Evolutionary conservation across 2,329 filamentous ascomycete species (phyloP).

Genomic region (Ophidiomyces ophidiicola): DNA sequence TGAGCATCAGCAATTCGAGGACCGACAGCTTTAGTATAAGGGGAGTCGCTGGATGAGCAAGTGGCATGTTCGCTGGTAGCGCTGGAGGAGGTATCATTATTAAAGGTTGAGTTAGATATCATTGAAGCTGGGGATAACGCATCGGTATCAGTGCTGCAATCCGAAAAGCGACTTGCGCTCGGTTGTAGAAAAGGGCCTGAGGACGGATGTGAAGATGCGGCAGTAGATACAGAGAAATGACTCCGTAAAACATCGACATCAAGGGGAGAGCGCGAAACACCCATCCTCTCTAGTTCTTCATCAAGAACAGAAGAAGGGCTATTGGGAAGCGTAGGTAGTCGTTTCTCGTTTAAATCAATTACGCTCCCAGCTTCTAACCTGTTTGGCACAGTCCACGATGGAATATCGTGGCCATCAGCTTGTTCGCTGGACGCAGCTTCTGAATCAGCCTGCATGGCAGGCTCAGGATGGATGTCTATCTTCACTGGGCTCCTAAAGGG

Average conservation of each 20-base stretch:
- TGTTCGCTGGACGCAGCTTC: background rate
- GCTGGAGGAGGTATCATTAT: slow-evolving; percentile 14
- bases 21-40: background rate
- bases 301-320: slow-evolving; percentile 37
- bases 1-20: slow-evolving; percentile 2
- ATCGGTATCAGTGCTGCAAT: slow-evolving; percentile 32
- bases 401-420: background rate
- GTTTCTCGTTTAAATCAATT: slow-evolving; percentile 26
- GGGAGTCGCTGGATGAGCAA: background rate
- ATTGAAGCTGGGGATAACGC: slow-evolving; percentile 27
- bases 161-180: slow-evolving; percentile 30
- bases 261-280: slow-evolving; percentile 13
- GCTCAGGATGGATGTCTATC: background rate
- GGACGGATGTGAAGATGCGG: slow-evolving; percentile 23
- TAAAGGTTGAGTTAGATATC: slow-evolving; percentile 26
- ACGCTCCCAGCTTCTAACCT: slow-evolving; percentile 15
- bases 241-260: slow-evolving; percentile 28
- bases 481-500: background rate
- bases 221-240: slow-evolving; percentile 33
- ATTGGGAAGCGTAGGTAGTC: slow-evolving; percentile 36
- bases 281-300: slow-evolving; percentile 20
- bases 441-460: background rate
- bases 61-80: background rate
- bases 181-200: slow-evolving; percentile 17
- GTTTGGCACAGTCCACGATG: slow-evolving; percentile 8